Conservation (phyloP, 106 monocot species). For the Dendrobium huoshanense region DNA sequence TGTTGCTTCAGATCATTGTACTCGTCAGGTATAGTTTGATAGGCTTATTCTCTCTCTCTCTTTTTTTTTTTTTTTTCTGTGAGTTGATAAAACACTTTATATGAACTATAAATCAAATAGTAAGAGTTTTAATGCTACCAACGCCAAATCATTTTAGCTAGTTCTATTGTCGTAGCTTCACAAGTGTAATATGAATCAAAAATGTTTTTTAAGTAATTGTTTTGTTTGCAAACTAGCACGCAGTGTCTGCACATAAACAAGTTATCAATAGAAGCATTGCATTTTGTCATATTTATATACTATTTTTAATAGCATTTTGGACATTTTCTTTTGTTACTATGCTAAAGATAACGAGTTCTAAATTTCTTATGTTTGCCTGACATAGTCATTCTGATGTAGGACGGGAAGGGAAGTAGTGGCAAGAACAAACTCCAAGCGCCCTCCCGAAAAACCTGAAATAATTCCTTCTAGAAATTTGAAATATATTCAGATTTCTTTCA, state of each 20-base stretch:
- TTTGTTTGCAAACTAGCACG: background rate
- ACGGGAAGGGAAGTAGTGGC: too few relatives aligned
- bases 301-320: background rate
- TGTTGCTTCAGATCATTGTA: constrained; percentile 2
- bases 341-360: background rate
- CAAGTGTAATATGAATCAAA: background rate
- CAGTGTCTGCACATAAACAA: background rate
- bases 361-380: background rate
- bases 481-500: too few relatives aligned
- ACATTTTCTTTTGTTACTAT: background rate
- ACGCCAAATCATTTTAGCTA: background rate
- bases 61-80: background rate
- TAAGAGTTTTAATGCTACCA: background rate
- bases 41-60: background rate
- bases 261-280: background rate
- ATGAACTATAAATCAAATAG: background rate
- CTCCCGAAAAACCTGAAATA: too few relatives aligned
- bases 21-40: background rate
- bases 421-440: too few relatives aligned
- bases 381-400: too few relatives aligned
- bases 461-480: too few relatives aligned
- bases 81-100: background rate
- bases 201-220: background rate
- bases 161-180: background rate
- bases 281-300: background rate